phyloP scores from a whole-genome alignment of 192 early-diverging fungal genomes.

The Coemansia umbellata region DNA sequence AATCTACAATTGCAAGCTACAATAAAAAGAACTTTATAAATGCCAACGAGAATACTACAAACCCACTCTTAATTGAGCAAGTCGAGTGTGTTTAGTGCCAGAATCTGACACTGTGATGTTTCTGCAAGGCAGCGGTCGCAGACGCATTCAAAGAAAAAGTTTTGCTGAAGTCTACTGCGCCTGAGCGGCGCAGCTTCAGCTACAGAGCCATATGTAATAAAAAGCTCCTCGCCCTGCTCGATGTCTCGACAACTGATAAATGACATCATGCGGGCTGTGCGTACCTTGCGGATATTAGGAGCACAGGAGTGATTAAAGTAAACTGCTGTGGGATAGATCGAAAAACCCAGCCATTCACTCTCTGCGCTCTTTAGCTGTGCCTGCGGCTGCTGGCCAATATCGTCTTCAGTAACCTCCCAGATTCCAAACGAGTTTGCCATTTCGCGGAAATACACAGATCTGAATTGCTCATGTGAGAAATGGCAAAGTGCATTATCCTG shows the following conservation, averaged over 20 bases:
- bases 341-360: conserved; percentile 54
- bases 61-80: too few relatives aligned
- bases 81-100: too few relatives aligned
- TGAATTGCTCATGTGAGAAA: conserved; percentile 45
- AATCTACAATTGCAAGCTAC: too few relatives aligned
- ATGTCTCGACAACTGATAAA: conserved; percentile 51
- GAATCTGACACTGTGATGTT: neutral
- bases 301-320: conserved; percentile 69
- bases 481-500: neutral
- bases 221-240: conserved; percentile 54
- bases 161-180: conserved; percentile 44
- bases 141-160: conserved; percentile 61
- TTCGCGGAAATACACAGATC: conserved; percentile 58
- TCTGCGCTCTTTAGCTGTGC: conserved; percentile 20
- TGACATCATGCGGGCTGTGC: conserved; percentile 44
- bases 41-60: too few relatives aligned
- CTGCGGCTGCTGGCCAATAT: neutral
- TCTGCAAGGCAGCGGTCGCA: conserved; percentile 57
- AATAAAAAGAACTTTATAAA: too few relatives aligned
- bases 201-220: conserved; percentile 62
- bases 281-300: conserved; percentile 54
- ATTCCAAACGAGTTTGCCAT: conserved; percentile 69
- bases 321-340: conserved; percentile 59
- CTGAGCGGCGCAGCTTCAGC: conserved; percentile 37
- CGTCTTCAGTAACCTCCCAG: conserved; percentile 51